These are phyloP conservation scores for Fusarium concolor DNA, from an alignment of 2,329 filamentous ascomycete species.

Conservation along the genomic window DNA sequence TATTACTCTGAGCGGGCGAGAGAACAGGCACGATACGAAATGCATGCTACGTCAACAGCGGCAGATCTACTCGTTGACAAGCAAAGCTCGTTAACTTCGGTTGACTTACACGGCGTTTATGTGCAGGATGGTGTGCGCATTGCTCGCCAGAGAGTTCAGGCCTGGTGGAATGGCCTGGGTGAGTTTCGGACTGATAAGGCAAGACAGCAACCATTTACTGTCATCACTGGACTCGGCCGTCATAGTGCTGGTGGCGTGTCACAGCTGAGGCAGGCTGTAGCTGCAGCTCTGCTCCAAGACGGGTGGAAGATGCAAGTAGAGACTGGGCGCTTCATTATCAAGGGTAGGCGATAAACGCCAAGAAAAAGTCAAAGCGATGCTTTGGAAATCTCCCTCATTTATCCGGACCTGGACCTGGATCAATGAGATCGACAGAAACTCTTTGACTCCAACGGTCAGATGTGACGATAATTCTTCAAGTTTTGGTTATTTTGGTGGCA, in stretches of 20 bases:
- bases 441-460: background rate
- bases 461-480: background rate
- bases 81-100: conserved; percentile 69
- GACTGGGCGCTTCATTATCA: conserved; percentile 77
- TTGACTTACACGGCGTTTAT: conserved; percentile 87
- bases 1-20: conserved; percentile 80
- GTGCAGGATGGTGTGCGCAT: conserved; percentile 87
- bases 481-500: background rate
- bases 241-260: conserved; percentile 84
- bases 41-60: conserved; percentile 69
- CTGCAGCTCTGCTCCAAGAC: conserved; percentile 76
- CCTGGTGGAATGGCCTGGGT: conserved; percentile 82
- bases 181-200: conserved; percentile 67
- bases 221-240: conserved; percentile 83
- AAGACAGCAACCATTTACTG: conserved; percentile 69
- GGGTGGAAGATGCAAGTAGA: conserved; percentile 85
- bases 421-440: background rate
- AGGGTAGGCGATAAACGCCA: conserved; percentile 61
- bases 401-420: background rate
- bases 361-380: background rate
- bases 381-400: background rate
- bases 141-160: conserved; percentile 71
- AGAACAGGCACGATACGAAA: conserved; percentile 69
- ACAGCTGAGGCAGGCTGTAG: conserved; percentile 83
- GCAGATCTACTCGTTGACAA: conserved; percentile 76